Base-by-base conservation (phyloP, 139 green algal species). In the Asterochloris sp. region DNA sequence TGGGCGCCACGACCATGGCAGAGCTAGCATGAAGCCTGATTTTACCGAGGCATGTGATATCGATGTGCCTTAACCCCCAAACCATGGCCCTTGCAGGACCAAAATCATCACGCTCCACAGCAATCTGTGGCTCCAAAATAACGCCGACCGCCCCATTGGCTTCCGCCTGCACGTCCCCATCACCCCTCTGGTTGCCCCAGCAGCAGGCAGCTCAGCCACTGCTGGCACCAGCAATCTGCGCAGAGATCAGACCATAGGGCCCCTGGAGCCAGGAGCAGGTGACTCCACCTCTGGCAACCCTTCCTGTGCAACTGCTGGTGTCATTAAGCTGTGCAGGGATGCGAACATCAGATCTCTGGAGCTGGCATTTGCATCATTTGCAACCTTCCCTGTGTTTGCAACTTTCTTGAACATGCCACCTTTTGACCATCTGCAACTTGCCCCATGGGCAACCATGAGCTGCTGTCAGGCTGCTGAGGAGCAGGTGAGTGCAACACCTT, bases 81-180 rank as follows among this genome's bases (percentile, higher is more conserved):
- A n/a, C n/a, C n/a, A n/a, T n/a, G n/a, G 26, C 38, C 38, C 38
- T 54, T 54, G 38, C 38, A 67, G 82, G 24, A 85, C 82, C 60
- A 85, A 85, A 84, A 93, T 95, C 76, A 88, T 97, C 79, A 93
- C 87, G 13, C 82, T 97, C 54, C 93, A 95, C 86, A 92, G 86
- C 6, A 82, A 82, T 28, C 85, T 97, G 16, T 94, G 90, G 88
- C 68, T 95, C 38, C 84, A 92, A 66, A 97, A 97, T 88, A 74
- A 64, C 68, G 96, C 92, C 11, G 83, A 87, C 76, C 76, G 87
- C 23, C 63, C 67, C 13, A 74, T 87, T 24, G 63, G 83, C 28
- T 88, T 96, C 73, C 85, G 91, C 1, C 87, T 97, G 73, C 91
- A 96, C 76, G 63, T 94, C 15, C 90, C 91, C 76, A 88, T 90